Base-by-base conservation (phyloP, 345 rosid genomes). In the Bretschneidera sinensis region DNA sequence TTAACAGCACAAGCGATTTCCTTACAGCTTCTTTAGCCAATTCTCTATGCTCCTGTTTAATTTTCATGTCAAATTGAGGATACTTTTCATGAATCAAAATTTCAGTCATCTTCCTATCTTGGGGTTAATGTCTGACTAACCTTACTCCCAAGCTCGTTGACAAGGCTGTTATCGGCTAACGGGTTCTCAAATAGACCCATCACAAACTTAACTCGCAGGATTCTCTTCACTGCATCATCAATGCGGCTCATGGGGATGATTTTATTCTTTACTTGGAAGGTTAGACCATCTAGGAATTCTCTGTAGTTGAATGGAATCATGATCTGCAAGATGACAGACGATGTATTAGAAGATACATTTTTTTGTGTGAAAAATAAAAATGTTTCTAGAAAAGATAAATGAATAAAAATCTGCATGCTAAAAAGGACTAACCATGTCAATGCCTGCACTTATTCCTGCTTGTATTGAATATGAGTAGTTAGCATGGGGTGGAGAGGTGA, bases 11-110 rank as follows among this genome's bases (percentile, higher is more conserved):
- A 68, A 88, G 75, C 45, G 96, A 88, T 73, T 81, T 88, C 68
- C 89, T 78, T 61, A 83, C 96, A 16, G 92, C 92, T 60, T 88
- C 92, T 54, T 84, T 83, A 0, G 84, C 96, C 64, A 85, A 70
- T 67, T 81, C 81, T 57, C 92, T 74, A 31, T 88, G 96, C n/a
- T 72, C 78, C 92, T 85, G 67, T 67, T 65, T n/a, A 10, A 51
- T 33, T 20, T 43, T 6, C 25, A 18, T 0, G 24, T 21, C 0
- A 21, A 47, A 1, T 60, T 33, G 22, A 47, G 19, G 23, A 51
- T 16, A 14, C 25, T 16, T 59, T 24, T 21, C 24, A 17, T 18
- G 9, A 21, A 35, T 13, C 58, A 35, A 24, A 17, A 17, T 34
- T 1, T 31, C 9, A 49, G 9, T 8, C 5, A 18, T 17, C 5